phyloP scores from a whole-genome alignment of 306 rosid species.

The Fragaria ananassa region DNA sequence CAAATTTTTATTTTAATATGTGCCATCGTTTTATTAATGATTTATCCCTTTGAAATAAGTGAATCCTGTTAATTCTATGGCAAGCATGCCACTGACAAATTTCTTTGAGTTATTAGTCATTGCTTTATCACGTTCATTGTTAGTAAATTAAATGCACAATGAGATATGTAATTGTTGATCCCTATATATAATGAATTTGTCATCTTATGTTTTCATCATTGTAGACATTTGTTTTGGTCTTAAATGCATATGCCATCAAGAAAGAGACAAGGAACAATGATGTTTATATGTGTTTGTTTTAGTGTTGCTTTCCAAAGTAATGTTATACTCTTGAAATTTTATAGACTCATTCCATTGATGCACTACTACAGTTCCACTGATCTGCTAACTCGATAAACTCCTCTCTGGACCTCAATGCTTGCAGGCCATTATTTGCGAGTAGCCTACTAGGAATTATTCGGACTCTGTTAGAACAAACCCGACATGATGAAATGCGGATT shows the following conservation, averaged over 20 bases:
- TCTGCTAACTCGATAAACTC: constrained; percentile 19
- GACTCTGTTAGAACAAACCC: constrained; percentile 78
- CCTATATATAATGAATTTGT: not conserved
- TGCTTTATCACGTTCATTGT: not conserved
- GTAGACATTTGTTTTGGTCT: not conserved
- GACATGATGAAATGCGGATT: constrained; percentile 64
- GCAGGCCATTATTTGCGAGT: constrained; percentile 83
- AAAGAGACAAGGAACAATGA: not conserved
- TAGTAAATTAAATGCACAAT: not conserved
- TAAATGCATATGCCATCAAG: not conserved
- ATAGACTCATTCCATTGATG: not conserved
- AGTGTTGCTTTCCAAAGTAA: not conserved
- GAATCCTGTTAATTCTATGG: not conserved
- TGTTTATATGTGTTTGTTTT: not conserved
- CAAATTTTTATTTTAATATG: not conserved
- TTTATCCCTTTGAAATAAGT: not conserved
- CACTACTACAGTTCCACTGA: not conserved
- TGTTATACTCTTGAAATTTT: not conserved
- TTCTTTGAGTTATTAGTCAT: not conserved
- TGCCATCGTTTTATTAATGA: not conserved
- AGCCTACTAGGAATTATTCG: constrained; percentile 76
- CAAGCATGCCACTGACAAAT: not conserved
- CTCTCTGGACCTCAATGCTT: constrained; percentile 28
- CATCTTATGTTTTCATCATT: not conserved
- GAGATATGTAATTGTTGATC: not conserved